phyloP scores from a whole-genome alignment of 768 basidiomycete genomes.

The Trametopsis cervina region DNA sequence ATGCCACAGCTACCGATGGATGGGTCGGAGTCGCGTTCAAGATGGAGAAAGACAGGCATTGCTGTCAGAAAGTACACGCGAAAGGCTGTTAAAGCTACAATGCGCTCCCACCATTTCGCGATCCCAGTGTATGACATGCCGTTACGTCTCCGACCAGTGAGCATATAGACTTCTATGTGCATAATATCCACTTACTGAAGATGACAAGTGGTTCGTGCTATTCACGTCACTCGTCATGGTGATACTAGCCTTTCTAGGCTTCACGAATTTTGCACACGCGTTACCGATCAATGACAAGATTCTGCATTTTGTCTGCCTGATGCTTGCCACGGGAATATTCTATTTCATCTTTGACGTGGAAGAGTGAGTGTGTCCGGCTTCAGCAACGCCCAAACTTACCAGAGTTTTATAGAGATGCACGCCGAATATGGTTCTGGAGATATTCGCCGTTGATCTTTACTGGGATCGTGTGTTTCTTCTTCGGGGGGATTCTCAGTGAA shows the following conservation, averaged over 20 bases:
- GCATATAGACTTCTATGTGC: slow-evolving; percentile 6
- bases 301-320: slow-evolving; percentile 73
- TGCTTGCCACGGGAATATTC: slow-evolving; percentile 69
- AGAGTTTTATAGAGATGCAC: slow-evolving; percentile 45
- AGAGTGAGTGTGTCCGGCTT: slow-evolving; percentile 50
- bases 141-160: slow-evolving; percentile 64
- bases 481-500: slow-evolving; percentile 78
- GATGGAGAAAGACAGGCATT: neutral
- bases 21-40: neutral
- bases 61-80: slow-evolving; percentile 16
- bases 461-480: slow-evolving; percentile 61
- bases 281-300: slow-evolving; percentile 76
- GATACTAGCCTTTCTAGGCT: slow-evolving; percentile 65
- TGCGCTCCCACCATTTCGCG: slow-evolving; percentile 62
- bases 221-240: slow-evolving; percentile 66
- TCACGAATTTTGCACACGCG: slow-evolving; percentile 60
- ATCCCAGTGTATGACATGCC: slow-evolving; percentile 67
- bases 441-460: slow-evolving; percentile 66
- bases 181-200: neutral
- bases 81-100: slow-evolving; percentile 48
- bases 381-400: neutral
- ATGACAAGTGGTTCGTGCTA: slow-evolving; percentile 68
- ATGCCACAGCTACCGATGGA: neutral
- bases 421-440: slow-evolving; percentile 86
- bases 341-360: slow-evolving; percentile 87